Base-by-base conservation (phyloP, 1,139 yeast genomes). In the Kodamaea arcana region DNA sequence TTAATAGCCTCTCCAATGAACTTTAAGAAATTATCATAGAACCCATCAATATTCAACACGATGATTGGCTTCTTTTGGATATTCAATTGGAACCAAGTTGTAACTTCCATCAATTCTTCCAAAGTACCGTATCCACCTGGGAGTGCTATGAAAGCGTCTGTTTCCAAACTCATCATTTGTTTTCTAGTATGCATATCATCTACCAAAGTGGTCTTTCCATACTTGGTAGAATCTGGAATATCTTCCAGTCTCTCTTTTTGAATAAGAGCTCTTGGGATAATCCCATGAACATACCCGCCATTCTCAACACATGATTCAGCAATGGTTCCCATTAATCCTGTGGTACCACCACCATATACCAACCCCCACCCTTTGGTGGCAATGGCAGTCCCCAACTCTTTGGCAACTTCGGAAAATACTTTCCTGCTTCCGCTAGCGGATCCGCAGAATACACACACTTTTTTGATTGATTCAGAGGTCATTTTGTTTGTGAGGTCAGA, bases 101-200 rank as follows among this genome's bases (percentile, higher is more conserved):
- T 83, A 37, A 86, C 83, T 63, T 87, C 95, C 80, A 87, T 80
- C 44, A 87, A 69, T 61, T 87, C 96, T 60, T 87, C 96, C 51
- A 86, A 64, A 4, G 95, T 86, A 35, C 95, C 96, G 56, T 80
- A 86, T 10, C 96, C 96, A 42, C 96, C 96, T 13, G 96, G 95
- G 62, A 87, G 69, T 1, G 95, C 95, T 33, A 87, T 76, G 56
- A 87, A 87, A 0, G 94, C 95, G 47, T 80, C 79, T n/a, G 94
- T 80, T 56, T 83, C 88, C 52, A 77, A 74, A 13, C 90, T 94
- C 96, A 87, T 87, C 68, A 83, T 54, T 54, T 81, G 71, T 65
- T 87, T 87, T 54, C 96, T 74, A 3, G 94, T 83, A 60, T 87
- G 96, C 95, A 87, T 87, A 52, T 86, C 95, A 36, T 77, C 74